Percentiles rank a stretch among this genome's conserved stretches.
Evolutionary conservation across 2,329 filamentous ascomycete genomes (phyloP).

Genomic region (Stagonosporopsis vannaccii): DNA sequence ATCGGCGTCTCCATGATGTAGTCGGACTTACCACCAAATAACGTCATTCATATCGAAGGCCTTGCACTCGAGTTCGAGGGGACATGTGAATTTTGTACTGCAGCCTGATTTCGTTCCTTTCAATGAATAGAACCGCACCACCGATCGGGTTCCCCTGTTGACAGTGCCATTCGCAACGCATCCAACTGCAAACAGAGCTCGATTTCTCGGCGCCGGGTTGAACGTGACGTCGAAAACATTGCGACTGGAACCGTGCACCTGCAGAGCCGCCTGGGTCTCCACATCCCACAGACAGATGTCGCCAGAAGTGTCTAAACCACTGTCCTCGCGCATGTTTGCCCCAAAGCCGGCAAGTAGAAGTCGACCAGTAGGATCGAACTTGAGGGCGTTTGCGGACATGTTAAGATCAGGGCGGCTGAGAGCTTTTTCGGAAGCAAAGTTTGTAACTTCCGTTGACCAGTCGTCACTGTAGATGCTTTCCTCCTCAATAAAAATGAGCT

Average conservation of each 20-base stretch:
- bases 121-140: slow-evolving; percentile 61
- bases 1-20: background rate
- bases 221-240: slow-evolving; percentile 67
- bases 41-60: slow-evolving; percentile 69
- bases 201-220: slow-evolving; percentile 53
- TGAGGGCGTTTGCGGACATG: slow-evolving; percentile 41
- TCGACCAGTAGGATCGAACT: slow-evolving; percentile 45
- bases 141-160: slow-evolving; percentile 54
- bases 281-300: slow-evolving; percentile 64
- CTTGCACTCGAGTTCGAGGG: slow-evolving; percentile 61
- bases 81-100: slow-evolving; percentile 32
- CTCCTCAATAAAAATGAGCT: slow-evolving; percentile 37
- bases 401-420: slow-evolving; percentile 35
- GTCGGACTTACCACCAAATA: slow-evolving; percentile 53
- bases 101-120: slow-evolving; percentile 31
- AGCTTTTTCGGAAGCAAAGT: slow-evolving; percentile 43
- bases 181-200: slow-evolving; percentile 61
- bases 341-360: slow-evolving; percentile 64
- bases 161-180: slow-evolving; percentile 52
- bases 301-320: slow-evolving; percentile 53
- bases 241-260: slow-evolving; percentile 57
- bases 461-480: slow-evolving; percentile 19
- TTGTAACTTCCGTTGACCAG: slow-evolving; percentile 15
- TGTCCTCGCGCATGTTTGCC: slow-evolving; percentile 42
- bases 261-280: slow-evolving; percentile 48